Conservation (phyloP, 2,329 filamentous ascomycete species). For the Alternaria sp. region DNA sequence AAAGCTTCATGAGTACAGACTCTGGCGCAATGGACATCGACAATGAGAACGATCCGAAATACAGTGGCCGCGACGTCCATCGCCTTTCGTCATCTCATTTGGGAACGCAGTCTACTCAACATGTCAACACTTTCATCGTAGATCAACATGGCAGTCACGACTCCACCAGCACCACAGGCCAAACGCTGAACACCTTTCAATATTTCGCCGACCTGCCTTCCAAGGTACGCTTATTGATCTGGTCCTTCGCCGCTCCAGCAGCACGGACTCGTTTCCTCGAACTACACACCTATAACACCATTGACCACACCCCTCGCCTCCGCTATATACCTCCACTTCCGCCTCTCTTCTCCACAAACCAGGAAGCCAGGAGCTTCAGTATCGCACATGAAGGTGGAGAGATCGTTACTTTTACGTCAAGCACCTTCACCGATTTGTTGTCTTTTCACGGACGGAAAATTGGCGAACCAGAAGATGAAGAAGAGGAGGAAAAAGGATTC, state of each 20-base stretch:
- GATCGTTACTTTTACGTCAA: slow-evolving; percentile 6
- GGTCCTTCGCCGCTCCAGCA: slow-evolving; percentile 8
- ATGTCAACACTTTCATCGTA: neutral
- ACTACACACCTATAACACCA: slow-evolving; percentile 18
- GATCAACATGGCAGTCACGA: neutral
- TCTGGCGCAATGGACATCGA: neutral
- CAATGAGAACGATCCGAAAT: neutral
- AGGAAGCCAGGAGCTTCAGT: slow-evolving; percentile 16
- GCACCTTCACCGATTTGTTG: neutral
- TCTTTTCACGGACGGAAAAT: neutral
- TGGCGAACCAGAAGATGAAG: neutral
- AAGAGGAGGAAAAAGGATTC: neutral
- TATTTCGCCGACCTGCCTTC: slow-evolving; percentile 11
- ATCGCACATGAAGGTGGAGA: slow-evolving; percentile 18
- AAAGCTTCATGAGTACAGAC: slow-evolving; percentile 1
- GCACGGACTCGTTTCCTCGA: slow-evolving; percentile 26
- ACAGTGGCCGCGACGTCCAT: neutral
- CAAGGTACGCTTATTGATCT: slow-evolving; percentile 9
- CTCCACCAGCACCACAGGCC: neutral
- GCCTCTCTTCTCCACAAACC: slow-evolving; percentile 16
- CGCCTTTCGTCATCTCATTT: neutral
- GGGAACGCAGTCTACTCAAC: neutral
- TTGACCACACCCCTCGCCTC: slow-evolving; percentile 7
- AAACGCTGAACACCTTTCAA: neutral
- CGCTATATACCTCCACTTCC: slow-evolving; percentile 23